Base-by-base conservation (phyloP, 164 flowering plant genomes). In the Echeveria elegans region DNA sequence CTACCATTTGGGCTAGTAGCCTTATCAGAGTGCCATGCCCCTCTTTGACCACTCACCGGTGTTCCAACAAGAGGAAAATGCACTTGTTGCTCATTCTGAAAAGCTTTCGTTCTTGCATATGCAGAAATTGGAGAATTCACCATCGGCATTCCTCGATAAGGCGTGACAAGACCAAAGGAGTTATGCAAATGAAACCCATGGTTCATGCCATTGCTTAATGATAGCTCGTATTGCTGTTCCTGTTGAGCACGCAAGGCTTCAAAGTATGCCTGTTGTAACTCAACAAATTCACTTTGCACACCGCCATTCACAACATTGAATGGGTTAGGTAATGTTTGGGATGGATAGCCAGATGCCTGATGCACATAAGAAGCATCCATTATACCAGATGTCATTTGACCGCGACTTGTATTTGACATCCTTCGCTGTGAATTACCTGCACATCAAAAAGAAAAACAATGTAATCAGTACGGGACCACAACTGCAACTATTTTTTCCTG, bases 251-350 rank as follows among this genome's bases (percentile, higher is more conserved):
- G 45, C 72, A 87, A 71, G 31, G 80, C 72, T 69, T 74, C 82
- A 69, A 87, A 78, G 69, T 82, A 85, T 40, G 80, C 89, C 71
- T 83, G 84, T 74, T 85, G 91, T 67, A 82, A 58, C 34, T 34
- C 81, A 26, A 78, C 71, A 67, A 80, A 69, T 67, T 88, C 83
- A 67, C 80, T 77, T 63, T 70, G 71, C 26, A 83, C 38, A 24
- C 85, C 76, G 60, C 72, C 77, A 12, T 68, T 32, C 34, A 73
- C 70, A 66, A 74, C 76, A 71, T 77, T 78, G 62, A 67, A 66
- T 41, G 69, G 73, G 71, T 64, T 72, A 68, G 73, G 59, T 29
- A 64, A 43, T 62, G 68, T 69, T 50, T 53, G 81, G 26, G 72
- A 30, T 52, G 77, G 70, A 70, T 74, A 69, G 68, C 84, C 85